Base-by-base conservation (phyloP, 148 eudicot genomes). In the Euryodendron excelsum region DNA sequence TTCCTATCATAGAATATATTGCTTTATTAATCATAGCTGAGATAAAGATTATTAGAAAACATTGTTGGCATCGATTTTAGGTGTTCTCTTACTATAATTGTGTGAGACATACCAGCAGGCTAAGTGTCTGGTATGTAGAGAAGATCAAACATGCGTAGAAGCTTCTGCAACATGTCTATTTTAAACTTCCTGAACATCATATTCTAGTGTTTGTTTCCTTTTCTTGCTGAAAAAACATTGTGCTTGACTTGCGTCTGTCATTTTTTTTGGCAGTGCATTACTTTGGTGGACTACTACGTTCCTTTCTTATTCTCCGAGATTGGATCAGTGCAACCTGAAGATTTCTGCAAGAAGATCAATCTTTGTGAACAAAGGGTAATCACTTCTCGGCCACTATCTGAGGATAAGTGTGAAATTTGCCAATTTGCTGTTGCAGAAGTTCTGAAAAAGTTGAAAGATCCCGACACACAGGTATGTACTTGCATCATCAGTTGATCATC, bases 231-330 rank as follows among this genome's bases (percentile, higher is more conserved):
- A 41, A 37, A 17, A 53, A 44, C 15, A 41, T 69, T 25, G 18
- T 44, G 36, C 39, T 21, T 23, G 21, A 55, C 23, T 27, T 37
- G 52, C 30, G 18, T 14, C 44, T 33, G 47, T 33, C 6, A 36
- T 55, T 9, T 73, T 41, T 78, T 69, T 72, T 84, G 82, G 82
- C 94, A 93, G 99, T 96, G 99, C 81, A 79, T 77, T 62, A 56
- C 69, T 37, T 50, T 96, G 92, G 97, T 92, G 86, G 96, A 91
- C 83, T 82, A 86, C 77, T 93, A 96, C 70, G 93, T 91, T 75
- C 89, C 92, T 72, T 83, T 90, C 41, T 86, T 96, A 82, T 96
- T 93, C 90, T 50, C 66, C 47, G 89, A 93, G 85, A 74, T 93
- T 74, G 85, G 91, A 41, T 68, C 83, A 20, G 79, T 91, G 59